phyloP scores from a whole-genome alignment of 2,329 filamentous ascomycete genomes.

The Epichloe elymi region DNA sequence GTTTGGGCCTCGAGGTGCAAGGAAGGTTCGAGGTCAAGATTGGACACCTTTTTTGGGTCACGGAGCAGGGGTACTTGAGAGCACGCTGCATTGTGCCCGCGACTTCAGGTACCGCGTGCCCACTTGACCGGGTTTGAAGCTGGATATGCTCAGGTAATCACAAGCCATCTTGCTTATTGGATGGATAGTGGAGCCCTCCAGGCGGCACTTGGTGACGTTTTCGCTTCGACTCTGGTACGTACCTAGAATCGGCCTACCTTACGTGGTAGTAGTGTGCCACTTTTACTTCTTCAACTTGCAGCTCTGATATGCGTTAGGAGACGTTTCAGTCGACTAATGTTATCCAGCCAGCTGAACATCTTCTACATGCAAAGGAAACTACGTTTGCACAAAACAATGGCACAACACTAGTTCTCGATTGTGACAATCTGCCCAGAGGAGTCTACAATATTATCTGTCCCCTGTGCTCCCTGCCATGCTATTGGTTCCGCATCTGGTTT shows the following conservation, averaged over 20 bases:
- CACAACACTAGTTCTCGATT: slow-evolving; percentile 3
- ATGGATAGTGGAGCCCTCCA: neutral
- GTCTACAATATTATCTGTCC: neutral
- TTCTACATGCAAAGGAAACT: no score
- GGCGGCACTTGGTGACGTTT: slow-evolving; percentile 12
- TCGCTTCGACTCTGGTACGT: no score
- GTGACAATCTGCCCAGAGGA: neutral
- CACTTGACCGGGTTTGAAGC: no score
- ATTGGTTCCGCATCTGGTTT: neutral
- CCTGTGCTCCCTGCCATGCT: neutral
- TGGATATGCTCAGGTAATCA: neutral
- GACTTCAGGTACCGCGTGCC: slow-evolving; percentile 12
- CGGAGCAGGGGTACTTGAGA: slow-evolving; percentile 11
- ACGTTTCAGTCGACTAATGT: no score
- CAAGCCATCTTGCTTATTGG: slow-evolving; percentile 3
- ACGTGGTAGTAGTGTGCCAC: no score
- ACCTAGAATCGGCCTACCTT: no score
- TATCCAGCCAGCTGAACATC: no score
- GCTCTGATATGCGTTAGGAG: no score
- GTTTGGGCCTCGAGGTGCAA: slow-evolving; percentile 13
- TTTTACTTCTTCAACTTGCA: no score
- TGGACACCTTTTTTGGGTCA: slow-evolving; percentile 12
- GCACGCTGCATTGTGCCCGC: neutral
- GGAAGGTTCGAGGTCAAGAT: slow-evolving; percentile 21
- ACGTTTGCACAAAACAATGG: no score